phyloP scores from a whole-genome alignment of 345 rosid genomes.

The Laguncularia racemosa region DNA sequence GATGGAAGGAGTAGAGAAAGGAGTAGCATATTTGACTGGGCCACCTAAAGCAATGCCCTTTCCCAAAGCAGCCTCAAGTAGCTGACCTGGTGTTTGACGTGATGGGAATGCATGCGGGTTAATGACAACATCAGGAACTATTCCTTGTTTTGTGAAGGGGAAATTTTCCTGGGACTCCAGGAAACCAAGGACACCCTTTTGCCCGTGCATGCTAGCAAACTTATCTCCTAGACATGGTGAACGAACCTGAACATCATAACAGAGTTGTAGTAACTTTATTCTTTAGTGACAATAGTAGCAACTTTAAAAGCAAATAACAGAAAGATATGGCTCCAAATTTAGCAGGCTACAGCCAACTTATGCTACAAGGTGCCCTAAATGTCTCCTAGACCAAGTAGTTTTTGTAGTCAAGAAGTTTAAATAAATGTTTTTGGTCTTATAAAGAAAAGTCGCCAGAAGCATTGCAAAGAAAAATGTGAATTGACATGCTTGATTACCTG shows the following conservation, averaged over 20 bases:
- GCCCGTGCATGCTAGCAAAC: conserved; percentile 97
- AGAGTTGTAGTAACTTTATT: neutral
- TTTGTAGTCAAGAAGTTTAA: neutral
- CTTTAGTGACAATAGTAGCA: too few species aligned
- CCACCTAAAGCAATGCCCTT: conserved; percentile 84
- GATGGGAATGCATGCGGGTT: conserved; percentile 95
- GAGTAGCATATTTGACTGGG: conserved; percentile 60
- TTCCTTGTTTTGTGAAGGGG: conserved; percentile 83
- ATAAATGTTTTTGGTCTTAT: too few species aligned
- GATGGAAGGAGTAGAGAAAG: conserved; percentile 72
- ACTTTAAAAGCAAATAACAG: neutral
- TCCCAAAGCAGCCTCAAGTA: conserved; percentile 87
- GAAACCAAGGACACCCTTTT: conserved; percentile 90
- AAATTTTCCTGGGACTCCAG: conserved; percentile 88
- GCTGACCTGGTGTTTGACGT: conserved; percentile 90
- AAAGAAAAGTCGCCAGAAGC: too few species aligned
- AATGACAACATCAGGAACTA: conserved; percentile 85
- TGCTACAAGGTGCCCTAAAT: too few species aligned
- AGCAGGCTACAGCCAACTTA: too few species aligned
- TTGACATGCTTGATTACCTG: conserved; percentile 38
- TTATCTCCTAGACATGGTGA: conserved; percentile 89
- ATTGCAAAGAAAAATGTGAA: too few species aligned
- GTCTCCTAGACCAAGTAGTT: too few species aligned
- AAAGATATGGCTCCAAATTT: too few species aligned
- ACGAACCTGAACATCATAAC: conserved; percentile 47